A percentile compares a stretch with the other conserved stretches of the same genome.
Conservation (phyloP, 2,329 filamentous ascomycete species). For the Hysterium pulicare region DNA sequence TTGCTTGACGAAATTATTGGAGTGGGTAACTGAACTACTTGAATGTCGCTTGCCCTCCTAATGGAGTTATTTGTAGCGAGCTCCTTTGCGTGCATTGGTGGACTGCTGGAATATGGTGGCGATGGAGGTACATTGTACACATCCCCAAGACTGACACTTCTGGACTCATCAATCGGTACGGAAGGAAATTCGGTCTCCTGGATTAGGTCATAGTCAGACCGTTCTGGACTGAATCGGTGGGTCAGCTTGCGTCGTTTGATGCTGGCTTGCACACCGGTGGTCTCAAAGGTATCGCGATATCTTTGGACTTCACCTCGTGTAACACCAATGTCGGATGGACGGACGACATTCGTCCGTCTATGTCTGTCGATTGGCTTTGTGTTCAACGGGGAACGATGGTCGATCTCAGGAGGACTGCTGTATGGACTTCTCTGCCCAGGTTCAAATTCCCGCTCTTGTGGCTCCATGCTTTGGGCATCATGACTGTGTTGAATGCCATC, state of each 20-base stretch:
- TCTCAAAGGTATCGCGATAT: not conserved
- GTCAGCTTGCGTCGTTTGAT: conserved; percentile 16
- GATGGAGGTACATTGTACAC: conserved; percentile 42
- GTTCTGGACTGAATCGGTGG: conserved; percentile 1
- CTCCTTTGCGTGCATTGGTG: conserved; percentile 8
- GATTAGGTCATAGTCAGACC: too few relatives aligned
- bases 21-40: conserved; percentile 6
- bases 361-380: too few relatives aligned
- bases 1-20: conserved; percentile 10
- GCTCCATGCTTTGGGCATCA: conserved; percentile 17
- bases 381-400: too few relatives aligned
- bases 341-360: too few relatives aligned
- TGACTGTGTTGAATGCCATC: conserved; percentile 20
- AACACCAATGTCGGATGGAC: too few relatives aligned
- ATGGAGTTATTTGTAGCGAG: not conserved
- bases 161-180: conserved; percentile 4
- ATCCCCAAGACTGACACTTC: not conserved
- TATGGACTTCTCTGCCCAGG: conserved; percentile 16
- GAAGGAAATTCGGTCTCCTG: too few relatives aligned
- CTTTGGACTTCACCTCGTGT: too few relatives aligned
- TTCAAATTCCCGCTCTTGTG: conserved; percentile 32
- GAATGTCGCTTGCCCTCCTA: not conserved
- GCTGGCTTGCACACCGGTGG: conserved; percentile 10
- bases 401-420: conserved; percentile 19
- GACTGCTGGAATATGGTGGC: conserved; percentile 38